Evolutionary conservation across 805 yeast species (phyloP), one percentile per base, ranked within the genome.

Genomic region (Kodamaea laetipori): DNA sequence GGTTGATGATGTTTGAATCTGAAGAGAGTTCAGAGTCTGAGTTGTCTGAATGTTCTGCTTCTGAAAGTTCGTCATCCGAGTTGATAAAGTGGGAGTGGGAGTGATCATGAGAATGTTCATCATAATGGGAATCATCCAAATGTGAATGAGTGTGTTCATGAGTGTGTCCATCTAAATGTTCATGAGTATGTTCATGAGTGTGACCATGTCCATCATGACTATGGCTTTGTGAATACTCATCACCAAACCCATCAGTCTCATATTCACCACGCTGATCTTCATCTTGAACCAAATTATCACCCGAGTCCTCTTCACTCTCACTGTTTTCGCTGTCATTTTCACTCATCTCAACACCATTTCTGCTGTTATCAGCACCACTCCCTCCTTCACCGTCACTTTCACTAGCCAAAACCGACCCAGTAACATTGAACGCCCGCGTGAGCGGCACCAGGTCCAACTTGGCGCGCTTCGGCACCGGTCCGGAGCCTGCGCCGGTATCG

Each of bases 361-460:
- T 10, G 4, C 13, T 21, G n/a, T 6, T 37, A 12, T 26, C 24
- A 26, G 15, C 21, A 37, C 39, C 13, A 35, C 33, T 40, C 27
- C 19, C 23, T 7, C 18, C 39, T 35, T 31, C 26, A 4, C 12
- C 37, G 23, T 25, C 35, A 16, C 13, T 37, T 13, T 44, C 44
- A 31, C 47, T 44, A 6, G 39, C 32, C 21, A 44, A 30, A 10
- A 44, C 27, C n/a, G 41, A 13, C 10, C 25, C 35, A 5, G 44
- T 11, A 12, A 46, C 34, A 30, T 37, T 44, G 34, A 46, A 46
- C n/a, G 43, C 49, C 18, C 44, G 39, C 27, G 49, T 43, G 16
- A 46, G 39, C 34, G 49, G 49, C 34, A 42, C 30, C 12, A 13
- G 23, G 9, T 43, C 49, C 38, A 33, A 16, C 40, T 36, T 44